Evolutionary conservation across 1,139 yeast genomes (phyloP).

Genomic region (Lodderomyces margitis): DNA sequence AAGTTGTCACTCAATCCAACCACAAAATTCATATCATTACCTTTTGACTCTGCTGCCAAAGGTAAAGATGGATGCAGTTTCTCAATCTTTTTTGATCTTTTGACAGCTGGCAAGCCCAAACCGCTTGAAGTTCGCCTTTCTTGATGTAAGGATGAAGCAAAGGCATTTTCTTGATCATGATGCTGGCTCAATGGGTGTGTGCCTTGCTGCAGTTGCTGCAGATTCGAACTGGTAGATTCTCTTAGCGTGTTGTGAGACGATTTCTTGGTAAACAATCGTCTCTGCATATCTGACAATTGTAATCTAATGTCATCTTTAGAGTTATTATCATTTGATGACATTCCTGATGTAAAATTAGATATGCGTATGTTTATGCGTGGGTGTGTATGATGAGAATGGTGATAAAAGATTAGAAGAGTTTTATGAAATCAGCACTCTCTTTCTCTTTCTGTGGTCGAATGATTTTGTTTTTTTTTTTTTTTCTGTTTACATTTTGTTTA

Average conservation of each 20-base stretch:
- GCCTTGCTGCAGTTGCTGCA: slow-evolving; percentile 1
- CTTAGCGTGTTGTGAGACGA: slow-evolving; percentile 22
- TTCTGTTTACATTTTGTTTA: neutral
- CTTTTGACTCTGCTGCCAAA: slow-evolving; percentile 46
- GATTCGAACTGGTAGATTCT: slow-evolving; percentile 13
- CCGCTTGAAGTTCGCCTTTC: slow-evolving; percentile 8
- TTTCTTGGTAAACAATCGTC: slow-evolving; percentile 42
- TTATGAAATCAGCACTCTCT: too few relatives aligned
- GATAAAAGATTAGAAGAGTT: too few relatives aligned
- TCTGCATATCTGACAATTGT: slow-evolving; percentile 62
- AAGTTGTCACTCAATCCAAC: slow-evolving; percentile 81
- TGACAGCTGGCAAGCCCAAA: slow-evolving; percentile 6
- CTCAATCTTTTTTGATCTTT: slow-evolving; percentile 3
- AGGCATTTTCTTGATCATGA: slow-evolving; percentile 20
- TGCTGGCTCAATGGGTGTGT: slow-evolving; percentile 4
- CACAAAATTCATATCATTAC: slow-evolving; percentile 74
- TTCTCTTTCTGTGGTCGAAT: neutral
- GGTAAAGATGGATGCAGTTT: slow-evolving; percentile 27
- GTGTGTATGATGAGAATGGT: too few relatives aligned
- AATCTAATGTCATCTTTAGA: slow-evolving; percentile 45
- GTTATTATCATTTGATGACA: slow-evolving; percentile 15
- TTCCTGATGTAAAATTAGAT: slow-evolving; percentile 3
- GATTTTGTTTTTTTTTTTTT: neutral
- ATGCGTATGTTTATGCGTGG: neutral
- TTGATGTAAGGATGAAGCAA: slow-evolving; percentile 17